Evolutionary conservation across 192 early-diverging fungal genomes (phyloP), one percentile per base, ranked within the genome.

Genomic region (Dissophora ornata): DNA sequence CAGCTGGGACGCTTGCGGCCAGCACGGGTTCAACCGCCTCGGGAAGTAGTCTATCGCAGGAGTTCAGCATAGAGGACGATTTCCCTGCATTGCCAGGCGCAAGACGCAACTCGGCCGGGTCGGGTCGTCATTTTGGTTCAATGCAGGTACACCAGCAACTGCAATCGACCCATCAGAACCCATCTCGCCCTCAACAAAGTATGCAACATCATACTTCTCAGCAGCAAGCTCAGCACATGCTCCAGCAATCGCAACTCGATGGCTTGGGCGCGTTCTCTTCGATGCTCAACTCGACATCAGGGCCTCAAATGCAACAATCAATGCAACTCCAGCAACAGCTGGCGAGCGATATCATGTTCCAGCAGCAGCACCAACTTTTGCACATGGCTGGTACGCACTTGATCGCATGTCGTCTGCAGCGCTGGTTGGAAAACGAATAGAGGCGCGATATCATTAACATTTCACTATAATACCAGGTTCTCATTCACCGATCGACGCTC

Each of bases 41-140:
- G 19, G 57, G 69, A 6, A 68, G 45, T 36, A 45, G 57, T 34
- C 24, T 77, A 25, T 55, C 73, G 6, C 68, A 81, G 38, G 79
- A 82, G 29, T 79, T 79, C 34, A 81, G 67, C 36, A 84, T 79
- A 65, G 81, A 77, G 53, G 73, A 82, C 34, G 81, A 82, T 25
- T 82, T 82, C 29, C 81, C 81, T 9, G 81, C 81, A n/a, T 47
- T 82, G 38, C 81, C 81, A 54, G 75, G 75, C 11, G 75, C 81
- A 58, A 73, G 79, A 30, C 67, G 51, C 28, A 81, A 73, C 61
- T 67, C 73, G 62, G 40, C 75, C 16, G 71, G 79, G n/a, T 79
- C 73, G 9, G 53, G 68, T 67, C 57, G 69, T 15, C 51, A 64
- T 25, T 78, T 80, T 57, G 67, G 70, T 34, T 57, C 63, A 25